Percentiles rank a stretch among this genome's conserved stretches.
Evolutionary conservation across 2,329 filamentous ascomycete species (phyloP).

Genomic region (Beauveria sp.): DNA sequence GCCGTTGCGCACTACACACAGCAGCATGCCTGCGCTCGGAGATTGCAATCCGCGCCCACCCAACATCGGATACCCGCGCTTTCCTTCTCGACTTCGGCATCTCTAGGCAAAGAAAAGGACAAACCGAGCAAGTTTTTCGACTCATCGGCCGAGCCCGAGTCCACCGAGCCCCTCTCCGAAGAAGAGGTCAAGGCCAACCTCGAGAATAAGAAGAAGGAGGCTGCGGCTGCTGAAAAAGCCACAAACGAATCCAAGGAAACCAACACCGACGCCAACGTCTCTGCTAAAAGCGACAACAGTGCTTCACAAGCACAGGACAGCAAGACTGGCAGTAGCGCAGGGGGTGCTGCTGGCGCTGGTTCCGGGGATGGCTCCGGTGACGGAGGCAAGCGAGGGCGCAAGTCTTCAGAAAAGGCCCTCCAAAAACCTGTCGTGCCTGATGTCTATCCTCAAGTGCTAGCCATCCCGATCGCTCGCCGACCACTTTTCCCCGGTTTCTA

Average conservation of each 20-base stretch:
- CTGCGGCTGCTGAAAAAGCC: constrained; percentile 33
- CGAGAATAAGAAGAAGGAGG: constrained; percentile 36
- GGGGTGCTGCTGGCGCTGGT: constrained; percentile 47
- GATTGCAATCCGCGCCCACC: constrained; percentile 19
- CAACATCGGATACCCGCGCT: constrained; percentile 22
- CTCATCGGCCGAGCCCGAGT: constrained; percentile 29
- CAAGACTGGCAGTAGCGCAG: constrained; percentile 32
- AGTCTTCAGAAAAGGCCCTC: constrained; percentile 64
- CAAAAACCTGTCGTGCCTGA: constrained; percentile 88
- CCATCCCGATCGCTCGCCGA: constrained; percentile 88
- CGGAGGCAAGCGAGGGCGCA: constrained; percentile 64
- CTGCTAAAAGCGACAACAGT: constrained; percentile 36
- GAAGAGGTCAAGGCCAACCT: constrained; percentile 45
- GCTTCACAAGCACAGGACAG: constrained; percentile 36
- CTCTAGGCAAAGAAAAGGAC: constrained; percentile 30
- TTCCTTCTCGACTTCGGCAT: constrained; percentile 29
- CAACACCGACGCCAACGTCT: constrained; percentile 33
- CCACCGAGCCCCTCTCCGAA: constrained; percentile 41
- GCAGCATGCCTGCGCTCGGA: constrained; percentile 24
- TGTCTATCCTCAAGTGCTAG: constrained; percentile 94
- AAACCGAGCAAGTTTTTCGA: constrained; percentile 43
- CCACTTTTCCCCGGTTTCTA: constrained; percentile 97
- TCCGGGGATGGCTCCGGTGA: constrained; percentile 38
- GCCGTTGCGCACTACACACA: constrained; percentile 20
- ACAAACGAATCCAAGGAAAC: constrained; percentile 38